These are phyloP conservation scores for Talaromyces ruber DNA, from an alignment of 495 filamentous ascomycete genomes.

Conservation along the genomic window DNA sequence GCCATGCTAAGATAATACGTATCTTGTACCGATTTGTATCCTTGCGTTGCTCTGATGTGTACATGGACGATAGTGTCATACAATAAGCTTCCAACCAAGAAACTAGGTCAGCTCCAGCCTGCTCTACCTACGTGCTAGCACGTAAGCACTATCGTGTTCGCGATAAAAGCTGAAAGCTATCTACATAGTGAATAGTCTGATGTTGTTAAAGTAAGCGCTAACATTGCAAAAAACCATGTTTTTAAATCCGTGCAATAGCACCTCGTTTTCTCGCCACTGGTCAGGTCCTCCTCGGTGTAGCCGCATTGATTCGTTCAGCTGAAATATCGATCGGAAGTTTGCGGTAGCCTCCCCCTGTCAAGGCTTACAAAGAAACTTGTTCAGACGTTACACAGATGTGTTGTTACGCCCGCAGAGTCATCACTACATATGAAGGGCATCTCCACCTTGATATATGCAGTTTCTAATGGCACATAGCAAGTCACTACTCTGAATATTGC, in stretches of 20 bases:
- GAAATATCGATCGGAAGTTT: neutral
- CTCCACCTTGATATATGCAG: neutral
- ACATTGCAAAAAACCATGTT: neutral
- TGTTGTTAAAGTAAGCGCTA: neutral
- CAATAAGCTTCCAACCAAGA: neutral
- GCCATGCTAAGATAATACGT: neutral
- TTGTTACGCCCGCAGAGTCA: neutral
- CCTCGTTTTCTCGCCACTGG: neutral
- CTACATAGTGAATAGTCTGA: neutral
- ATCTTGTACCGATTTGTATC: neutral
- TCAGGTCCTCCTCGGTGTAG: neutral
- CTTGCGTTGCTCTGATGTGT: neutral
- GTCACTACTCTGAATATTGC: neutral
- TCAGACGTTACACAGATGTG: neutral
- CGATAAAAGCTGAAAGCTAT: neutral
- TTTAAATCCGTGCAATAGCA: neutral
- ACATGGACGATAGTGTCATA: neutral
- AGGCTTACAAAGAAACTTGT: neutral
- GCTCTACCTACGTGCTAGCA: neutral
- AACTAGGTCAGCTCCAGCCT: neutral
- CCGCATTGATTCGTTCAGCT: neutral
- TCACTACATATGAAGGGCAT: neutral
- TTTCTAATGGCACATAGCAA: no score
- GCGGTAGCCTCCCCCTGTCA: neutral
- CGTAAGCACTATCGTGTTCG: neutral